These are phyloP conservation scores for Paracamarosporium sp. DNA, from an alignment of 2,329 filamentous ascomycete genomes.

Conservation along the genomic window DNA sequence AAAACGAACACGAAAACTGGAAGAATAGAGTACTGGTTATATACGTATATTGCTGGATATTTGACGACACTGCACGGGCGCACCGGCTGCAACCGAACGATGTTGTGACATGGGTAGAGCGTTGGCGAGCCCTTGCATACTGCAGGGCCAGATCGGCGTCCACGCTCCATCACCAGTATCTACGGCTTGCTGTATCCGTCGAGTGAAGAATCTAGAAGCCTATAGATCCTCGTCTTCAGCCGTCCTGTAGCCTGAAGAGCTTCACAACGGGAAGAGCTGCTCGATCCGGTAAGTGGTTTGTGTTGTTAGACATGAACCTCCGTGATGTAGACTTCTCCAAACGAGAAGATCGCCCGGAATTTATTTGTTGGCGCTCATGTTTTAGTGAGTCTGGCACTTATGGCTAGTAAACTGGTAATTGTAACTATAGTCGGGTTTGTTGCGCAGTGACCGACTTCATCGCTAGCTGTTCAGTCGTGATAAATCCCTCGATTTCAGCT, in stretches of 20 bases:
- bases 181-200: slow-evolving; percentile 12
- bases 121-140: slow-evolving; percentile 31
- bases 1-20: slow-evolving; percentile 21
- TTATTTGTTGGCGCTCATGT: background rate
- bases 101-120: slow-evolving; percentile 24
- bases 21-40: slow-evolving; percentile 39
- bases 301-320: background rate
- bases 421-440: background rate
- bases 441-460: background rate
- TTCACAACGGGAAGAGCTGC: background rate
- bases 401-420: background rate
- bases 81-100: slow-evolving; percentile 34
- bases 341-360: background rate
- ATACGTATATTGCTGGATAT: slow-evolving; percentile 41
- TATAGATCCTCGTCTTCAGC: slow-evolving; percentile 12
- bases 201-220: slow-evolving; percentile 26
- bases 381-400: background rate
- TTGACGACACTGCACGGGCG: slow-evolving; percentile 35
- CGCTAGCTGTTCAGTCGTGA: too few species aligned
- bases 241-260: background rate
- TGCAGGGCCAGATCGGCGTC: slow-evolving; percentile 17
- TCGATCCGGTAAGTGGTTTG: background rate
- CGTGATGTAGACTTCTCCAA: background rate
- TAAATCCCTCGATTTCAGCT: too few species aligned
- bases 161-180: slow-evolving; percentile 15